Conservation (phyloP, 2,329 filamentous ascomycete species). For the Botryotinia convoluta region DNA sequence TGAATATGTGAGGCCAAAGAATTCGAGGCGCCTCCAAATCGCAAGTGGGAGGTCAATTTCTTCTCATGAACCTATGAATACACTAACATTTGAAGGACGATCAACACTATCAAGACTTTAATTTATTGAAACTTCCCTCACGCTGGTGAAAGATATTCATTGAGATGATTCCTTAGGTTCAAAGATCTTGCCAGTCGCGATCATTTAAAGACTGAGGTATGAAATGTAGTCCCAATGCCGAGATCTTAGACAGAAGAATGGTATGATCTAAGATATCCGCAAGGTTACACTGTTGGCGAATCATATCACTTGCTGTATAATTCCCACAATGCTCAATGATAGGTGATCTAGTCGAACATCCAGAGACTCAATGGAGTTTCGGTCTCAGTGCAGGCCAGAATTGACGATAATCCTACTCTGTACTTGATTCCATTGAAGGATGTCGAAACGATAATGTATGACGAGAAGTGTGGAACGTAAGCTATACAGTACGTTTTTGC, state of each 20-base stretch:
- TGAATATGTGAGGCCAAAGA: background rate
- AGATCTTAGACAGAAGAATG: background rate
- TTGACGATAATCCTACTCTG: background rate
- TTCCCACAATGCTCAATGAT: background rate
- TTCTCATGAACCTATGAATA: background rate
- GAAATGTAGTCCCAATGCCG: too few relatives aligned
- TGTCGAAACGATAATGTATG: background rate
- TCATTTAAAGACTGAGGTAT: background rate
- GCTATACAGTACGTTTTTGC: background rate
- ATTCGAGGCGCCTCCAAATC: background rate
- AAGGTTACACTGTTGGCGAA: too few relatives aligned
- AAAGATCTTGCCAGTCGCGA: background rate
- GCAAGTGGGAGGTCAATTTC: background rate
- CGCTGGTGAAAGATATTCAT: background rate
- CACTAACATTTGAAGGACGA: background rate
- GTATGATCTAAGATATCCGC: background rate
- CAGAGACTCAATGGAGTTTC: background rate
- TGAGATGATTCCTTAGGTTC: background rate
- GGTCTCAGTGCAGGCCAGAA: too few relatives aligned
- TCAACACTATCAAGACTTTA: background rate
- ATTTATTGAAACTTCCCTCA: background rate
- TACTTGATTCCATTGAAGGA: background rate
- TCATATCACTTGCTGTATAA: background rate
- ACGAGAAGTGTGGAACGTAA: background rate
- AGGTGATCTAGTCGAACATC: too few relatives aligned